A percentile compares a stretch with the other conserved stretches of the same genome.
phyloP scores from a whole-genome alignment of 352 stramenopile species.

The Aphanomyces astaci region DNA sequence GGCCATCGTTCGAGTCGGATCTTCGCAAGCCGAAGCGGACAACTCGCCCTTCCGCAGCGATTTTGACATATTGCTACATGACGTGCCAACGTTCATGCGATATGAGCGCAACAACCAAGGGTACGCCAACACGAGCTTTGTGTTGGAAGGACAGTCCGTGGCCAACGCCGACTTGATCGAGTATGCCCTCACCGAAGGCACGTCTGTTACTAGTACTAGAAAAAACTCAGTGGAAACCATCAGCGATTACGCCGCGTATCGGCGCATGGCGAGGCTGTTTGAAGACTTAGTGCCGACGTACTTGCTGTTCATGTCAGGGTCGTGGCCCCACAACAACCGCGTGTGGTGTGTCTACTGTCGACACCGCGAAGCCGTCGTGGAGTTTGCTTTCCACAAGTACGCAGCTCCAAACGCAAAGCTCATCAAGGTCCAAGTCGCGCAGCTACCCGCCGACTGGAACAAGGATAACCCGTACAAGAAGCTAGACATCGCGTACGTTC shows the following conservation, averaged over 20 bases:
- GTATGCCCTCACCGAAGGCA: constrained; percentile 51
- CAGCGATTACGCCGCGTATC: constrained; percentile 32
- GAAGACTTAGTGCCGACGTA: constrained; percentile 38
- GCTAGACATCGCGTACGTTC: background rate
- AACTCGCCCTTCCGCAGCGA: constrained; percentile 30
- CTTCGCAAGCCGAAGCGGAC: background rate
- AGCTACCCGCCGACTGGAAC: constrained; percentile 58
- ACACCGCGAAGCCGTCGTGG: constrained; percentile 56
- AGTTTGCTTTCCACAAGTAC: constrained; percentile 68
- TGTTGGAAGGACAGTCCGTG: constrained; percentile 49
- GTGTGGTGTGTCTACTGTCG: constrained; percentile 78
- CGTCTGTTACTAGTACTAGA: constrained; percentile 27
- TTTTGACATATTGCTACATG: constrained; percentile 50
- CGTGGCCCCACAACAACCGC: constrained; percentile 54
- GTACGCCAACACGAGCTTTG: constrained; percentile 45
- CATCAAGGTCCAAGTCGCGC: constrained; percentile 55
- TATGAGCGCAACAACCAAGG: constrained; percentile 35
- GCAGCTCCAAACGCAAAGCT: constrained; percentile 46
- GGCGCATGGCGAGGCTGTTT: constrained; percentile 26
- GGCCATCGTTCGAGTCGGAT: background rate
- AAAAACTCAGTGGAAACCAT: constrained; percentile 28
- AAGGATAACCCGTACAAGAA: constrained; percentile 46
- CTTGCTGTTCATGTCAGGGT: constrained; percentile 61
- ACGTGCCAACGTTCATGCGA: constrained; percentile 49
- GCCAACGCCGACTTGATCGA: constrained; percentile 42